Evolutionary conservation across 371 early-diverging fungal species (phyloP), one percentile per base, ranked within the genome.

Genomic region (Actinomortierella ambigua): DNA sequence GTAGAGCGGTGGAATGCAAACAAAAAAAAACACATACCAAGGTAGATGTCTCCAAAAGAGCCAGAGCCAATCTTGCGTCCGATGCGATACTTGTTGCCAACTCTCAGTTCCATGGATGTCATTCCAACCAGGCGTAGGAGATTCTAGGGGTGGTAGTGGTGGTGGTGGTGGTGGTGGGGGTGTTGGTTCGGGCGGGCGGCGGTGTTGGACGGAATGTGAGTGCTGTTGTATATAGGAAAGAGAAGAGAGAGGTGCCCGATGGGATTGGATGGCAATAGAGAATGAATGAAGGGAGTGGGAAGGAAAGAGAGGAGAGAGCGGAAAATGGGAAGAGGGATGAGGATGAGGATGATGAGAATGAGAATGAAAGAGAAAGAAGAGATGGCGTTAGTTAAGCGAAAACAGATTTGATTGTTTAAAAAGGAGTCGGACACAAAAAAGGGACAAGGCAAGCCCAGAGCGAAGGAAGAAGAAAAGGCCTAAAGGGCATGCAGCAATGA

Each of bases 31-130:
- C 41, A 48, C 79, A 71, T 84, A 92, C 95, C 97, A 52, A 98
- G 89, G 80, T 95, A 99, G 69, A 99, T 98, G 75, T 99, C 99
- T 47, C 99, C 99, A 89, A 99, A 99, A 23, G 97, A 95, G 60
- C 99, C 99, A 43, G 95, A 91, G 49, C 99, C 99, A 78, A 99
- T 96, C 85, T 98, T 98, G 55, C 95, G 87, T 50, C 96, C 95
- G 64, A 99, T 85, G 63, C 93, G 82, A 86, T 94, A 98, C 79
- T 95, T 96, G 83, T 93, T 92, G 65, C 93, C 98, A 42, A 81
- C 77, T 63, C 79, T 58, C 61, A 77, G 63, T 61, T 77, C 79
- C 77, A 79, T 77, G 54, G 71, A 49, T 53, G 60, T 63, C 57
- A 34, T 34, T 34, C 34, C 34, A 34, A 11, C 7, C 34, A 11